A percentile compares a stretch with the other conserved stretches of the same genome.
phyloP scores from a whole-genome alignment of 306 rosid genomes.

The Alnus rubra region DNA sequence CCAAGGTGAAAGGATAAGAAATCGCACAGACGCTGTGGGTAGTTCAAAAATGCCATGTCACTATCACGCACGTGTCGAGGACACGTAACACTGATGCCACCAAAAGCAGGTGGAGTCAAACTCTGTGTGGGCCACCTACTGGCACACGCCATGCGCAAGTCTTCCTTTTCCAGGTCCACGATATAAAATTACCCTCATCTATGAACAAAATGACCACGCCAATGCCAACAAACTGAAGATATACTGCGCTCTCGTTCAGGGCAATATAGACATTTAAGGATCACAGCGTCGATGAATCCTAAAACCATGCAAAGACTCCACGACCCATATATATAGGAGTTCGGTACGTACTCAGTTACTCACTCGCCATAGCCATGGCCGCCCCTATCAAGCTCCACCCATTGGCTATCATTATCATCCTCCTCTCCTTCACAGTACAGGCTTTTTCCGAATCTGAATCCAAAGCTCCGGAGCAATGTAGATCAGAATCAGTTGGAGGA shows the following conservation, averaged over 20 bases:
- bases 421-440: neutral
- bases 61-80: too few relatives aligned
- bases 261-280: neutral
- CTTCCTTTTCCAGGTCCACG: neutral
- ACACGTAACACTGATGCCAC: neutral
- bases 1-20: neutral
- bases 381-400: neutral
- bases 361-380: conserved; percentile 16
- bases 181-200: neutral
- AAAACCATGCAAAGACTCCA: too few relatives aligned
- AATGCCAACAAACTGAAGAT: too few relatives aligned
- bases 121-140: neutral
- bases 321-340: too few relatives aligned
- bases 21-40: neutral
- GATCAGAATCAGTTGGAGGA: neutral
- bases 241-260: neutral
- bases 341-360: neutral
- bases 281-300: too few relatives aligned
- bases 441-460: neutral
- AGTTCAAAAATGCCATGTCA: neutral
- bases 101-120: neutral
- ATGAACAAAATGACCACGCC: too few relatives aligned
- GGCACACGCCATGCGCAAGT: conserved; percentile 24
- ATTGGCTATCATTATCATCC: conserved; percentile 4
- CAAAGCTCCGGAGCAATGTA: conserved; percentile 10